These are phyloP conservation scores for Elasticomyces elasticus DNA, from an alignment of 495 filamentous ascomycete species.

Conservation along the genomic window DNA sequence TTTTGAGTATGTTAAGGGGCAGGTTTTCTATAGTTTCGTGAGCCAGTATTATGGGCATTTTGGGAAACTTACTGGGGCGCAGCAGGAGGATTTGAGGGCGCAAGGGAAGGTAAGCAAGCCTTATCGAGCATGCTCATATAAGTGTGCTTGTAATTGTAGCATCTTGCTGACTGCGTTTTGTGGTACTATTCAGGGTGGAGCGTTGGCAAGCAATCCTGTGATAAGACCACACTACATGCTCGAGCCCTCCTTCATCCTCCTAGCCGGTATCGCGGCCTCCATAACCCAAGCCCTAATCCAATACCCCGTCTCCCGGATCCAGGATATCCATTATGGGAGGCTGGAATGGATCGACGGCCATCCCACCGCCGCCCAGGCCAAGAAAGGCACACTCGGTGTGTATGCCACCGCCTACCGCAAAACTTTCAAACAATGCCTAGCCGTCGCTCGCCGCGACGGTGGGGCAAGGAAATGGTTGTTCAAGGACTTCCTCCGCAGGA, in stretches of 20 bases:
- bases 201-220: constrained; percentile 32
- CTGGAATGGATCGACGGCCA: constrained; percentile 68
- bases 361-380: constrained; percentile 29
- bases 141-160: too few relatives aligned
- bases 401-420: constrained; percentile 70
- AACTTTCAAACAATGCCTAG: constrained; percentile 59
- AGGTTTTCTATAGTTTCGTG: constrained; percentile 72
- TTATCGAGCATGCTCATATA: too few relatives aligned
- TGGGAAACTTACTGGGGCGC: constrained; percentile 8
- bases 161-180: too few relatives aligned
- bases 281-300: constrained; percentile 68
- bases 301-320: constrained; percentile 65
- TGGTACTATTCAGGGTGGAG: too few relatives aligned
- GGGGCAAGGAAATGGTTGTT: constrained; percentile 66
- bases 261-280: constrained; percentile 68
- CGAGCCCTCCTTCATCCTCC: constrained; percentile 69
- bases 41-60: constrained; percentile 61
- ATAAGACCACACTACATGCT: constrained; percentile 79
- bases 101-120: constrained; percentile 3
- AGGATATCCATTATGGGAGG: constrained; percentile 67
- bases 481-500: constrained; percentile 61
- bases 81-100: constrained; percentile 7
- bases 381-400: constrained; percentile 21
- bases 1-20: constrained; percentile 81
- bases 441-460: constrained; percentile 51